phyloP scores from a whole-genome alignment of 352 stramenopile species.

The Pythium graminicola region DNA sequence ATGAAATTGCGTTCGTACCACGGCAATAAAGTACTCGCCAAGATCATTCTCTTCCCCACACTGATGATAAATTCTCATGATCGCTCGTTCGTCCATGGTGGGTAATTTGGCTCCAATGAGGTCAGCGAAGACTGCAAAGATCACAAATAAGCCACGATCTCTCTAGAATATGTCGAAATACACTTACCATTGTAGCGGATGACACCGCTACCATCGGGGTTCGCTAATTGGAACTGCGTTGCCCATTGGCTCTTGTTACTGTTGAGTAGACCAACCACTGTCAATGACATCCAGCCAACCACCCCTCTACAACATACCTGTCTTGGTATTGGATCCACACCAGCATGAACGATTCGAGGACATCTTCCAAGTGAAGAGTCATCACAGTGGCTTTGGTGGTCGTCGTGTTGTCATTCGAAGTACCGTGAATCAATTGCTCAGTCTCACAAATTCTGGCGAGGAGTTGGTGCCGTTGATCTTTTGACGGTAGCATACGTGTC shows the following conservation, averaged over 20 bases:
- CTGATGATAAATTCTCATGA: conserved; percentile 68
- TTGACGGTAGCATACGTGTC: conserved; percentile 35
- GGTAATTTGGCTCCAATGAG: conserved; percentile 52
- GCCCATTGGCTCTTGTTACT: conserved; percentile 57
- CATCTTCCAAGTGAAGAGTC: conserved; percentile 53
- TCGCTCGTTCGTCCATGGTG: conserved; percentile 35
- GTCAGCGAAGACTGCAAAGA: conserved; percentile 38
- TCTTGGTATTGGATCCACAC: conserved; percentile 63
- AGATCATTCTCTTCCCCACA: conserved; percentile 80
- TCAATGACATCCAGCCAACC: no score
- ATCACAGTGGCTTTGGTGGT: conserved; percentile 10
- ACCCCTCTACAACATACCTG: no score
- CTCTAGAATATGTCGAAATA: background rate
- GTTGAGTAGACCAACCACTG: background rate
- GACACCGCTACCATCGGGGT: conserved; percentile 54
- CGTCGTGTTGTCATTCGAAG: conserved; percentile 16
- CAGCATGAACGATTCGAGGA: conserved; percentile 64
- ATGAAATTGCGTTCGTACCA: conserved; percentile 28
- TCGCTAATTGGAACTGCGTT: conserved; percentile 51
- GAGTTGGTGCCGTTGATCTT: conserved; percentile 42
- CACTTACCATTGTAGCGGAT: conserved; percentile 48
- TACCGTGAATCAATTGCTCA: conserved; percentile 21
- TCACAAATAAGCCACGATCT: background rate
- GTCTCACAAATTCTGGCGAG: conserved; percentile 25
- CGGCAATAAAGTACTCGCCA: conserved; percentile 57